phyloP scores from a whole-genome alignment of 192 early-diverging fungal genomes.

The Jimgerdemannia flammicorona region DNA sequence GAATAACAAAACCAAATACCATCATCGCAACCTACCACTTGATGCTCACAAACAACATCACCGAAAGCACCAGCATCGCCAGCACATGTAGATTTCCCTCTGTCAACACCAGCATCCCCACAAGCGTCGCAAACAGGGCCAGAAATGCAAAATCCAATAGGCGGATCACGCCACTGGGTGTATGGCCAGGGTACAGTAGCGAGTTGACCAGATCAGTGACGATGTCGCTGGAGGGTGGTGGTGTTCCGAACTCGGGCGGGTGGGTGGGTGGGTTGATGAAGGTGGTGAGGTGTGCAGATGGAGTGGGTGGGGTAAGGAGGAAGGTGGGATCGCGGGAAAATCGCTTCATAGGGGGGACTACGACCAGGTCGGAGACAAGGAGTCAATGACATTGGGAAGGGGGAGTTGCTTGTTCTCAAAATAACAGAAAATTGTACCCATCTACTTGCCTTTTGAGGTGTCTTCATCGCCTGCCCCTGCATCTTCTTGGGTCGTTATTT shows the following conservation, averaged over 20 bases:
- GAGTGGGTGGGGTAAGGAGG: not conserved
- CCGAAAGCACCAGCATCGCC: constrained; percentile 23
- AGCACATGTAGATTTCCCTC: constrained; percentile 30
- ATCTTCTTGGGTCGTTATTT: too few relatives aligned
- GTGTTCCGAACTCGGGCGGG: too few relatives aligned
- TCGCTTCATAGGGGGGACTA: too few relatives aligned
- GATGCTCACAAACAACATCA: constrained; percentile 25
- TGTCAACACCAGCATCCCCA: constrained; percentile 16
- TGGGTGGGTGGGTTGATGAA: not conserved
- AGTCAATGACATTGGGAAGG: too few relatives aligned
- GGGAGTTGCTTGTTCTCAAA: too few relatives aligned
- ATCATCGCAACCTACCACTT: constrained; percentile 30
- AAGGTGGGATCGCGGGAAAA: not conserved
- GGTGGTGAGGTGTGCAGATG: not conserved
- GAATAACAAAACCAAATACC: too few relatives aligned
- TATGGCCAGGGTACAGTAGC: constrained; percentile 35
- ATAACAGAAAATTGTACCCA: too few relatives aligned
- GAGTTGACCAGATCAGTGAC: constrained; percentile 24
- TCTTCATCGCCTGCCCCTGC: too few relatives aligned
- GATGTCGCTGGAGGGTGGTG: constrained; percentile 7
- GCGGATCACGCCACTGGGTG: constrained; percentile 24
- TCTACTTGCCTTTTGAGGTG: too few relatives aligned
- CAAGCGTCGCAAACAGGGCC: constrained; percentile 28
- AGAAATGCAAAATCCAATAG: constrained; percentile 31
- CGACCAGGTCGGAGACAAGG: too few relatives aligned